phyloP scores from a whole-genome alignment of 139 green algal genomes.

The Closterium sp. region DNA sequence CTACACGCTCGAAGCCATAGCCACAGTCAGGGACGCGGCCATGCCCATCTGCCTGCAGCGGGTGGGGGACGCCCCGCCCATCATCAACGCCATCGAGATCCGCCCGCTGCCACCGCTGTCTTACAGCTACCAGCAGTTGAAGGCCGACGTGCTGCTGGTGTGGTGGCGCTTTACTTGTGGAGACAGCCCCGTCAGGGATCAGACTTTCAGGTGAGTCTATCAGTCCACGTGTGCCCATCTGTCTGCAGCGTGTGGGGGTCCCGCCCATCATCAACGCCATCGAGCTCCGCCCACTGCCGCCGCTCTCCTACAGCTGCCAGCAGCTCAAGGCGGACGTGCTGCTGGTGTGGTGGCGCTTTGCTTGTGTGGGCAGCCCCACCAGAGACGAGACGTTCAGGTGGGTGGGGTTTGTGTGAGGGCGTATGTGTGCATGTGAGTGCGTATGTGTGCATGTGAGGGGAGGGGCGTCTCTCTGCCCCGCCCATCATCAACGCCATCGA shows the following conservation, averaged over 20 bases:
- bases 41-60: slow-evolving; percentile 9
- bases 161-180: neutral
- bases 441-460: too few species aligned
- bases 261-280: slow-evolving; percentile 24
- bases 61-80: neutral
- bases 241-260: neutral
- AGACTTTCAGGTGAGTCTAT: too few species aligned
- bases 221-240: neutral
- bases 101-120: neutral
- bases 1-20: too few species aligned
- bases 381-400: neutral
- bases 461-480: too few species aligned
- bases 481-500: slow-evolving; percentile 32
- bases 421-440: neutral
- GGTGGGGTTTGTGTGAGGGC: too few species aligned
- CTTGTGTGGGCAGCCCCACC: neutral
- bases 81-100: slow-evolving; percentile 20
- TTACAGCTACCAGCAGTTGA: neutral
- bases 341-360: neutral
- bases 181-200: too few species aligned
- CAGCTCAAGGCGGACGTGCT: neutral
- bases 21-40: neutral
- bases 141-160: neutral
- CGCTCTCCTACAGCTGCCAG: neutral
- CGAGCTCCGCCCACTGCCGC: slow-evolving; percentile 15